Evolutionary conservation across 306 rosid species (phyloP).

Genomic region (Erythrophleum fordii): DNA sequence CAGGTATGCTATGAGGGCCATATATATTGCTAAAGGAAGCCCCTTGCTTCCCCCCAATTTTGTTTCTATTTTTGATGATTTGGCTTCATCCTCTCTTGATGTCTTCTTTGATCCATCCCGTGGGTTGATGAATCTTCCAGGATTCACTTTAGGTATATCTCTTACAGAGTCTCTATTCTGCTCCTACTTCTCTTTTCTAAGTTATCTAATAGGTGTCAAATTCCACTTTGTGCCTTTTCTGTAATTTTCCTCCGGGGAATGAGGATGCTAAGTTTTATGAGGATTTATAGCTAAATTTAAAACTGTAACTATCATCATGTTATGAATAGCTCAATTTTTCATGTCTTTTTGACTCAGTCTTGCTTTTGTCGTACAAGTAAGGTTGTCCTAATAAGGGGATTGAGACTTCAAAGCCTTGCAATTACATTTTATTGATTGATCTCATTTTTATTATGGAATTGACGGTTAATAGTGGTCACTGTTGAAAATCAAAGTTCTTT

Average conservation of each 20-base stretch:
- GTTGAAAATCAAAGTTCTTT: too few species aligned
- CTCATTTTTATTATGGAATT: background rate
- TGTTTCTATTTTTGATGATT: constrained; percentile 93
- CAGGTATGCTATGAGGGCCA: constrained; percentile 97
- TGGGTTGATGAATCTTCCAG: constrained; percentile 76
- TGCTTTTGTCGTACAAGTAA: background rate
- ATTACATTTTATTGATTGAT: constrained; percentile 4
- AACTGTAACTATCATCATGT: constrained; percentile 10
- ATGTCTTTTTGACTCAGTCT: background rate
- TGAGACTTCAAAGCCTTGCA: background rate
- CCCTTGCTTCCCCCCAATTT: constrained; percentile 94
- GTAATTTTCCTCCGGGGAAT: background rate
- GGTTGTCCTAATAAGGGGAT: background rate
- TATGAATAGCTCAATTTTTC: constrained; percentile 6
- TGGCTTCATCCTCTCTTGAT: constrained; percentile 95
- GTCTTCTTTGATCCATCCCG: constrained; percentile 97
- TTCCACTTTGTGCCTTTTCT: constrained; percentile 4
- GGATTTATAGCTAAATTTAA: background rate
- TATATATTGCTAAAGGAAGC: constrained; percentile 98
- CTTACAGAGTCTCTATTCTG: constrained; percentile 22
- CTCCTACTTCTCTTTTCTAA: constrained; percentile 18
- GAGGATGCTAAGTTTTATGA: background rate
- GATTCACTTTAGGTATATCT: constrained; percentile 78
- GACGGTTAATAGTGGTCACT: background rate
- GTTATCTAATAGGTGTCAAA: constrained; percentile 16